These are phyloP conservation scores for Cordyceps javanica DNA, from an alignment of 2,329 filamentous ascomycete species.

Conservation along the genomic window DNA sequence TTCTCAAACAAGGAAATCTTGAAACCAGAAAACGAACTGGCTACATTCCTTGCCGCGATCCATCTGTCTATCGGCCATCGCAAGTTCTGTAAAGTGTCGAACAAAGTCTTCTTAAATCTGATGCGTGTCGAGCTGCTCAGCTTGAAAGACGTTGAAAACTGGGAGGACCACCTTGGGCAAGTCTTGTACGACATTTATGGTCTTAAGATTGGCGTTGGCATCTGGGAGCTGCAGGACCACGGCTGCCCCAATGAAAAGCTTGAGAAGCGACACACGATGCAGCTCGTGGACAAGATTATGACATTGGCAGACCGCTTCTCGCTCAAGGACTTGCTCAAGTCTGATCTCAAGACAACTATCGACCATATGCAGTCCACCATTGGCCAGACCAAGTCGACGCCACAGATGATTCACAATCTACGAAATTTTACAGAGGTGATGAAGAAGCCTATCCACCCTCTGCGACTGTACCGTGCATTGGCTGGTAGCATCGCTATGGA, in stretches of 20 bases:
- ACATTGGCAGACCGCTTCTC: conserved; percentile 74
- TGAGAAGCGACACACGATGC: conserved; percentile 72
- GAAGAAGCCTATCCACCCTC: conserved; percentile 75
- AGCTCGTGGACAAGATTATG: conserved; percentile 78
- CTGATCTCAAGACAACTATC: conserved; percentile 81
- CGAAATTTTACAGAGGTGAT: conserved; percentile 76
- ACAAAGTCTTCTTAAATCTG: conserved; percentile 83
- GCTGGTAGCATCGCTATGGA: conserved; percentile 71
- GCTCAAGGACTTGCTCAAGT: conserved; percentile 87
- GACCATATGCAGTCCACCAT: conserved; percentile 90
- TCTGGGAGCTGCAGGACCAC: conserved; percentile 68
- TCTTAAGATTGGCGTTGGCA: conserved; percentile 64
- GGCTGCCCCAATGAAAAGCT: conserved; percentile 70
- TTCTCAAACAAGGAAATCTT: conserved; percentile 61
- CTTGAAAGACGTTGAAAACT: conserved; percentile 69
- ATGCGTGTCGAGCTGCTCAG: conserved; percentile 80
- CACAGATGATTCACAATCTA: conserved; percentile 80
- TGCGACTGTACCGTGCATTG: conserved; percentile 73
- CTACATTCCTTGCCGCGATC: conserved; percentile 72
- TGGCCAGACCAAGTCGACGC: conserved; percentile 68
- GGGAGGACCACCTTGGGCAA: conserved; percentile 81
- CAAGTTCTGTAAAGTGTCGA: conserved; percentile 76
- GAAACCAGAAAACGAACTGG: conserved; percentile 62
- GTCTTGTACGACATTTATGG: conserved; percentile 79
- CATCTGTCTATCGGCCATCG: conserved; percentile 81